phyloP scores from a whole-genome alignment of 2,329 filamentous ascomycete genomes.

The Cryphonectria parasitica region DNA sequence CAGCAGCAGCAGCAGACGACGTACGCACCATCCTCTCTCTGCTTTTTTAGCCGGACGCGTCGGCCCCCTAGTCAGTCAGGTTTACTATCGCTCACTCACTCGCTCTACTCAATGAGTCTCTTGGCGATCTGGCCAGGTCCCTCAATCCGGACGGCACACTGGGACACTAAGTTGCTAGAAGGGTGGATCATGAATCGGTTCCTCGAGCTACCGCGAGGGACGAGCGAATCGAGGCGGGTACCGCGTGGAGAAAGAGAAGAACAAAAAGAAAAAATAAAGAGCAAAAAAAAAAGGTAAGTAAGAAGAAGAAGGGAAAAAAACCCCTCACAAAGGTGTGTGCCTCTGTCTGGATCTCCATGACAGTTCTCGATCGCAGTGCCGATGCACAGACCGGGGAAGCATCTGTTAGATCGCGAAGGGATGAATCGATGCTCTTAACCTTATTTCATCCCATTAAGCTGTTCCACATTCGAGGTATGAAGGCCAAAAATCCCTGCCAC shows the following conservation, averaged over 20 bases:
- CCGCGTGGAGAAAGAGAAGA: background rate
- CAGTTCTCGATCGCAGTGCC: background rate
- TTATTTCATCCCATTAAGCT: background rate
- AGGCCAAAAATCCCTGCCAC: background rate
- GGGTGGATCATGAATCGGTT: background rate
- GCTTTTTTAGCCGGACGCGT: background rate
- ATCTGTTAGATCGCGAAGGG: conserved; percentile 2
- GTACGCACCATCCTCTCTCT: background rate
- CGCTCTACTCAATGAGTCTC: background rate
- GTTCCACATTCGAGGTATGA: background rate
- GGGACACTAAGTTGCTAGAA: background rate
- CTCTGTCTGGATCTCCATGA: background rate
- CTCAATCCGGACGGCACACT: background rate
- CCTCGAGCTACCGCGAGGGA: background rate
- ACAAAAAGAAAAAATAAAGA: background rate
- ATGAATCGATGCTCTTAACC: background rate
- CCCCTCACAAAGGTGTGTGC: no score
- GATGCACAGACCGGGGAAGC: background rate
- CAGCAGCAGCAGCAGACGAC: background rate
- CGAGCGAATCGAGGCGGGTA: background rate
- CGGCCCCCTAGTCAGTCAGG: background rate
- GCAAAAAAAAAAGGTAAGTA: no score
- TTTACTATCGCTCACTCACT: background rate
- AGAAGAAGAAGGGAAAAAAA: background rate
- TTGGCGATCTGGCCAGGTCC: background rate